Percentiles rank a stretch among this genome's conserved stretches.
Evolutionary conservation across 1,284 basidiomycete genomes (phyloP).

Genomic region (Cryptococcus deneoformans): DNA sequence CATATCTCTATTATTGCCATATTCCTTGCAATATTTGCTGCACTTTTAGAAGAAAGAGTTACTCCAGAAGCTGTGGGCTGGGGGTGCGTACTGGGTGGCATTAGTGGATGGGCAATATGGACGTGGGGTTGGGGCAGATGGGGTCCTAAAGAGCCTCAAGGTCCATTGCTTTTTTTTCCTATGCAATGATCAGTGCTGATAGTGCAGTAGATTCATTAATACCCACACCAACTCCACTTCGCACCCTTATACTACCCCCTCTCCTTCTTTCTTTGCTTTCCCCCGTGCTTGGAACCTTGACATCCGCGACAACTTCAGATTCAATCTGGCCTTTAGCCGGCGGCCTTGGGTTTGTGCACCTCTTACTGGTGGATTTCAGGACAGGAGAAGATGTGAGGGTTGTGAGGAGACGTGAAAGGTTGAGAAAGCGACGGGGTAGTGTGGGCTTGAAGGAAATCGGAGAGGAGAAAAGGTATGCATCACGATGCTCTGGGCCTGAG

Average conservation of each 20-base stretch:
- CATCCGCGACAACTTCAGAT: constrained; percentile 91
- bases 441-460: constrained; percentile 4
- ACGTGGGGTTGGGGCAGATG: constrained; percentile 21
- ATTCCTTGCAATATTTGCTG: constrained; percentile 76
- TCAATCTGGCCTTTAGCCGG: constrained; percentile 92
- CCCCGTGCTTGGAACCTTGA: constrained; percentile 87
- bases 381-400: constrained; percentile 43
- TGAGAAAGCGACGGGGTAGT: constrained; percentile 8
- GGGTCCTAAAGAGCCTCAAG: neutral
- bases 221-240: constrained; percentile 33
- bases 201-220: constrained; percentile 53
- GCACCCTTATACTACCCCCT: constrained; percentile 69
- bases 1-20: constrained; percentile 75
- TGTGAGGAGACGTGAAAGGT: constrained; percentile 11
- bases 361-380: constrained; percentile 65
- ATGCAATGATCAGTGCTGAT: constrained; percentile 3
- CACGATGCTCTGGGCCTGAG: too few relatives aligned
- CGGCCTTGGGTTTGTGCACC: constrained; percentile 61
- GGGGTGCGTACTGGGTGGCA: constrained; percentile 64
- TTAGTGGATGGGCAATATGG: constrained; percentile 62
- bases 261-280: constrained; percentile 84
- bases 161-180: neutral
- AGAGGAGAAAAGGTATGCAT: constrained; percentile 13
- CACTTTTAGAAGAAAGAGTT: constrained; percentile 62
- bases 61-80: constrained; percentile 69